Base-by-base conservation (phyloP, 495 filamentous ascomycete species). In the Penicillium lividum region DNA sequence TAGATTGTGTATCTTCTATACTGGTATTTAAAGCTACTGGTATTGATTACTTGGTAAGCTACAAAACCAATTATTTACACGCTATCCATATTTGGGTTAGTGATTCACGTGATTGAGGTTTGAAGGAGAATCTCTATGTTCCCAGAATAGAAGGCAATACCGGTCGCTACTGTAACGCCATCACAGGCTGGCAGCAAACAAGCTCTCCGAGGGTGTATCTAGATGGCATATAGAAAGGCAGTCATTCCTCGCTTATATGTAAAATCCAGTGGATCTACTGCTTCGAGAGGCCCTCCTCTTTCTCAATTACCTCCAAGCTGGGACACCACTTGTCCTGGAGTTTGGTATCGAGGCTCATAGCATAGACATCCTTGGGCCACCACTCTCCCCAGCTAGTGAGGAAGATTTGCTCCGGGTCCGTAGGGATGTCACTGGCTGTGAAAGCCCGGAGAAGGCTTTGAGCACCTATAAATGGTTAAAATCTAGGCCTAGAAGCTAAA, bases 311-410 rank as follows among this genome's bases (percentile, higher is more conserved):
- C 22, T 67, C 66, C 49, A 57, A 63, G 31, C 64, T 60, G 58
- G 53, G 57, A 30, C 68, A 71, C 68, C 68, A 71, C 18, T 68
- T 71, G 28, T 62, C 54, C 46, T 71, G 68, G 25, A 71, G 38
- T 5, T 44, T 45, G 3, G 22, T 16, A 34, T 71, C 68, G 27
- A 71, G 60, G 29, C 64, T 67, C 15, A 58, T 9, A 3, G 58
- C 57, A 54, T 65, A 65, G 10, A 69, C 68, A 62, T 69, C 64
- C 51, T 53, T 67, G 5, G 68, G 57, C 68, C 68, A 71, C 68
- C 68, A 71, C 42, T 71, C 68, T 27, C 68, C 68, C 68, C 68
- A 71, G 44, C 68, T 71, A 31, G 68, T 71, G 55, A 71, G 45
- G 40, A 71, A 69, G 27, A 71, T 61, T 53, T 71, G 68, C 51